A percentile compares a stretch with the other conserved stretches of the same genome.
Evolutionary conservation across 257 asterid genomes (phyloP).

Genomic region (Rauvolfia tetraphylla): DNA sequence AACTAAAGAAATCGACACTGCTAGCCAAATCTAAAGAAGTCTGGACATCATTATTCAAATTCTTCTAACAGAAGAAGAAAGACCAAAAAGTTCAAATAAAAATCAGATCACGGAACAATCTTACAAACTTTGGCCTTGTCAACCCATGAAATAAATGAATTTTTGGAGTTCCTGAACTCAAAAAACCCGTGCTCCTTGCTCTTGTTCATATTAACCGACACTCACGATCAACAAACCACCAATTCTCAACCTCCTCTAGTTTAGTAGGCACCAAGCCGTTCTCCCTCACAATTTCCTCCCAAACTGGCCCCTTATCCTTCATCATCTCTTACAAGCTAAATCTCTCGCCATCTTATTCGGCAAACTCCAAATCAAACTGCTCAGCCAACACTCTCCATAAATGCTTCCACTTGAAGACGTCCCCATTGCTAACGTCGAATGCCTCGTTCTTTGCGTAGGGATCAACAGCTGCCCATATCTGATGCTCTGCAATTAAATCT

Average conservation of each 20-base stretch:
- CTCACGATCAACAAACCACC: conserved; percentile 73
- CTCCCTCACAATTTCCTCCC: conserved; percentile 80
- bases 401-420: conserved; percentile 90
- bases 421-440: conserved; percentile 87
- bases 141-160: conserved; percentile 72
- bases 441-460: conserved; percentile 89
- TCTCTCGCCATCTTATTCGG: conserved; percentile 48
- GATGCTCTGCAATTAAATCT: conserved; percentile 88
- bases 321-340: conserved; percentile 55
- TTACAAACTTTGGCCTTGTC: conserved; percentile 75
- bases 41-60: not conserved
- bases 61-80: not conserved
- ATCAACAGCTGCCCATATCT: conserved; percentile 94
- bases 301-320: conserved; percentile 71
- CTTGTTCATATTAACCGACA: conserved; percentile 79
- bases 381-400: conserved; percentile 85
- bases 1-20: not conserved
- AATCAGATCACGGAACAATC: conserved; percentile 51
- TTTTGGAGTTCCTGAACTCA: conserved; percentile 84
- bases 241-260: conserved; percentile 67
- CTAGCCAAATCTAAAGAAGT: not conserved
- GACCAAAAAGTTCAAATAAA: not conserved
- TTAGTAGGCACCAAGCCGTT: conserved; percentile 52
- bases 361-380: conserved; percentile 67
- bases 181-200: conserved; percentile 94